Conservation (phyloP, 2,329 filamentous ascomycete species). For the Fusarium luffae region DNA sequence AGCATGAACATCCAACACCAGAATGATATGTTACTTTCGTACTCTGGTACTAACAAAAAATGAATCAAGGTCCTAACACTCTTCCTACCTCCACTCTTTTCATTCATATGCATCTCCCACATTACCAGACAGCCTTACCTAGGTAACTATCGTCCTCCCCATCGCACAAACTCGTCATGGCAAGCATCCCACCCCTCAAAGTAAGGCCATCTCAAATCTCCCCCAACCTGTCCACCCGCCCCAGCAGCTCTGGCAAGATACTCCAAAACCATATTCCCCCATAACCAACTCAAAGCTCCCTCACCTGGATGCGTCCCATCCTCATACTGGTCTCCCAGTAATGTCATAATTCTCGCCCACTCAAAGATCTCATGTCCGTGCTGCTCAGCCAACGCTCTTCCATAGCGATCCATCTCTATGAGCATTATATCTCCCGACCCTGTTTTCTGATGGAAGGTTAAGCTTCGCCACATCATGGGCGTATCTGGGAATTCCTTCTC, state of each 20-base stretch:
- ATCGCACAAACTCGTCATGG: background rate
- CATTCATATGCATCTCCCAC: background rate
- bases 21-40: background rate
- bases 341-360: background rate
- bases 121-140: background rate
- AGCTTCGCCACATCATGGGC: conserved; percentile 3
- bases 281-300: background rate
- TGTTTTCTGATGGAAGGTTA: conserved; percentile 5
- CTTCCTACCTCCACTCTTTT: background rate
- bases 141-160: background rate
- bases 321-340: background rate
- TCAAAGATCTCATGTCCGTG: conserved; percentile 6
- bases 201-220: conserved; percentile 1
- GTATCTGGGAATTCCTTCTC: background rate
- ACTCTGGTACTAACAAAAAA: background rate
- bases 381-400: conserved; percentile 1
- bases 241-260: conserved; percentile 9
- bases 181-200: conserved; percentile 18
- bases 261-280: conserved; percentile 11
- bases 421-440: background rate
- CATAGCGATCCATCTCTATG: conserved; percentile 6
- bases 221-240: background rate
- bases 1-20: background rate
- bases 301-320: background rate
- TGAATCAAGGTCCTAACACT: background rate